Conservation (phyloP, 306 rosid species). For the Cicer arietinum region DNA sequence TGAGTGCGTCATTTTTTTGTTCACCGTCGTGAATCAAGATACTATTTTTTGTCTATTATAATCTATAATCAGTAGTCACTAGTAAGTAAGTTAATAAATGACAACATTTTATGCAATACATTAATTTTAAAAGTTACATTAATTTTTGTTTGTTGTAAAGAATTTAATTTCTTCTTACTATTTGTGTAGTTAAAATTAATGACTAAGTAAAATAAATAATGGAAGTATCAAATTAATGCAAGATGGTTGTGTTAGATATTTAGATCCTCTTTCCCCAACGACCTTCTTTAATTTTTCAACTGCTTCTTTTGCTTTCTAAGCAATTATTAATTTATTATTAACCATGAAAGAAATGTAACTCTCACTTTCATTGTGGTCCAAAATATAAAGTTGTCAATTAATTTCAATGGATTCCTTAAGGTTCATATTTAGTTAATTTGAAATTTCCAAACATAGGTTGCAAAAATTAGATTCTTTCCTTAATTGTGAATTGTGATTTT, state of each 20-base stretch:
- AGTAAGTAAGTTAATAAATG: too few relatives aligned
- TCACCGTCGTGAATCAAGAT: too few relatives aligned
- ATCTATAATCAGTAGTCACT: too few relatives aligned
- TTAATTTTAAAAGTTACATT: neutral
- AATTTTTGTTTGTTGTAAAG: neutral
- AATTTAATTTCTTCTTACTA: neutral
- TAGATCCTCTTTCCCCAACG: conserved; percentile 39
- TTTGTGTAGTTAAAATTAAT: neutral
- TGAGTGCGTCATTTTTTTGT: too few relatives aligned
- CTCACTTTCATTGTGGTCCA: conserved; percentile 49
- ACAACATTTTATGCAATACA: neutral
- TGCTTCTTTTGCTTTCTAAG: conserved; percentile 24
- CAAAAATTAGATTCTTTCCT: neutral
- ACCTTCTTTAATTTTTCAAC: conserved; percentile 42
- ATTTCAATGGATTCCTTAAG: neutral
- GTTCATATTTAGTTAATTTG: neutral
- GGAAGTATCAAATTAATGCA: conserved; percentile 39
- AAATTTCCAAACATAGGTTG: neutral
- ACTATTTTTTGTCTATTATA: too few relatives aligned
- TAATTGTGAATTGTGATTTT: too few relatives aligned
- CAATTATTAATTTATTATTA: neutral
- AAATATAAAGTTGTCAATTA: neutral
- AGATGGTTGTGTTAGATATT: conserved; percentile 33
- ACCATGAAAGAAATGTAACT: conserved; percentile 22
- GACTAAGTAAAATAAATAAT: conserved; percentile 3